Evolutionary conservation across 169 alveolate genomes (phyloP).

Genomic region (Eimeria tenella): DNA sequence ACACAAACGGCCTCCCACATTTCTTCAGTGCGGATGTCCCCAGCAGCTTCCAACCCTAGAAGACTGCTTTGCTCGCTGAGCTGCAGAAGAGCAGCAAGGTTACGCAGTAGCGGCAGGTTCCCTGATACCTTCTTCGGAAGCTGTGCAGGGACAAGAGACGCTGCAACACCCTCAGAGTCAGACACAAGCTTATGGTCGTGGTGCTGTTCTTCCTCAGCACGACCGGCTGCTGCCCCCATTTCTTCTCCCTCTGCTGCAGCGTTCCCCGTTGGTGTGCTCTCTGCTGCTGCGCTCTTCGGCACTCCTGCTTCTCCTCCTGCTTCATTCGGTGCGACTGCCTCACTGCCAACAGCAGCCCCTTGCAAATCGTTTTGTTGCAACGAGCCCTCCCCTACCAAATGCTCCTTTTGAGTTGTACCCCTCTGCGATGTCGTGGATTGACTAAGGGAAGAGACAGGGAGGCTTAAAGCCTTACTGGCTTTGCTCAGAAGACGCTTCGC

Average conservation of each 20-base stretch:
- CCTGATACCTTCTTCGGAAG: background rate
- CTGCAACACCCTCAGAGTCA: background rate
- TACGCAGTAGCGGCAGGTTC: background rate
- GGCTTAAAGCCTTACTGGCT: background rate
- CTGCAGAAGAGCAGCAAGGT: background rate
- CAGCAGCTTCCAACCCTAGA: background rate
- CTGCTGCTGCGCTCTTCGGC: background rate
- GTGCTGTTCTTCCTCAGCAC: background rate
- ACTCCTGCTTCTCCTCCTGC: no score
- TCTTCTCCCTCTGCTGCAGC: background rate
- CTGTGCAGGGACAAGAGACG: background rate
- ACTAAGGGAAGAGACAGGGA: background rate
- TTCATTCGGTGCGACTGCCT: background rate
- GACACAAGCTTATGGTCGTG: background rate
- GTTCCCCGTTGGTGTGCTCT: background rate
- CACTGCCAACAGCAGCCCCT: no score
- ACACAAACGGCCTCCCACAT: background rate
- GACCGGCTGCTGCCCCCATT: background rate
- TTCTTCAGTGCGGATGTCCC: constrained; percentile 2
- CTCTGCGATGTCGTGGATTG: background rate
- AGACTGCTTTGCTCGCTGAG: background rate
- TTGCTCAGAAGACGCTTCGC: constrained; percentile 6
- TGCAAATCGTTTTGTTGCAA: no score
- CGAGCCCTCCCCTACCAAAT: no score
- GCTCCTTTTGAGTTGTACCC: background rate